phyloP scores from a whole-genome alignment of 805 yeast species.

The Saccharomycopsis sp. region DNA sequence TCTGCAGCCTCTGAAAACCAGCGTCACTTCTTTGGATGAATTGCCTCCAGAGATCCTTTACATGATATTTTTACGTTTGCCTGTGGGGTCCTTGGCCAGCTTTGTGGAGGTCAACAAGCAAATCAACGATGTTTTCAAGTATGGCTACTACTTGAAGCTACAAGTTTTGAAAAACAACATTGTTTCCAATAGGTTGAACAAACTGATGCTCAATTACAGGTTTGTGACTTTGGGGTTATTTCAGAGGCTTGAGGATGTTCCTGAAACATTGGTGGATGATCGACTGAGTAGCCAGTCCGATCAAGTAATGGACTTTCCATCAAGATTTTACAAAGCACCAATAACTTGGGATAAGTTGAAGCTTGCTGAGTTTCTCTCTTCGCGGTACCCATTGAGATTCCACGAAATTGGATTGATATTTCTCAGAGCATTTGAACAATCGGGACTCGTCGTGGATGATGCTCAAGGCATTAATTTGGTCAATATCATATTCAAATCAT shows the following conservation, averaged over 20 bases:
- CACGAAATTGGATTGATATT: no score
- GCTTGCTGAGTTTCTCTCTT: not conserved
- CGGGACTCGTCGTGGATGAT: no score
- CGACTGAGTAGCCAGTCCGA: no score
- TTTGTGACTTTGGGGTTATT: not conserved
- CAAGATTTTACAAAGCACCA: not conserved
- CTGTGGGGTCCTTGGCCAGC: not conserved
- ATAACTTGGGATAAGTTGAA: not conserved
- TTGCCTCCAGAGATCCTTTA: conserved; percentile 5
- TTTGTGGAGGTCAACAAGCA: not conserved
- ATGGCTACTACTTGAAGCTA: not conserved
- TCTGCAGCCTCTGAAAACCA: not conserved
- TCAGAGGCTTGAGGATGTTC: no score
- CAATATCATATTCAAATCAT: no score
- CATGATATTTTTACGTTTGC: not conserved
- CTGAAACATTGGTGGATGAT: no score
- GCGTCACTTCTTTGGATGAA: not conserved
- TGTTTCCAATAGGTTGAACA: no score
- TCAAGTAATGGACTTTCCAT: not conserved
- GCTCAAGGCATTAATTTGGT: no score
- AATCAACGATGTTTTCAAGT: not conserved
- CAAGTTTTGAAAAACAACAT: not conserved
- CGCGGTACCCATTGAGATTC: no score
- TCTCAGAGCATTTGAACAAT: no score
- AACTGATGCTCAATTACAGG: not conserved